Evolutionary conservation across 345 rosid species (phyloP).

Genomic region (Gossypium sturtianum): DNA sequence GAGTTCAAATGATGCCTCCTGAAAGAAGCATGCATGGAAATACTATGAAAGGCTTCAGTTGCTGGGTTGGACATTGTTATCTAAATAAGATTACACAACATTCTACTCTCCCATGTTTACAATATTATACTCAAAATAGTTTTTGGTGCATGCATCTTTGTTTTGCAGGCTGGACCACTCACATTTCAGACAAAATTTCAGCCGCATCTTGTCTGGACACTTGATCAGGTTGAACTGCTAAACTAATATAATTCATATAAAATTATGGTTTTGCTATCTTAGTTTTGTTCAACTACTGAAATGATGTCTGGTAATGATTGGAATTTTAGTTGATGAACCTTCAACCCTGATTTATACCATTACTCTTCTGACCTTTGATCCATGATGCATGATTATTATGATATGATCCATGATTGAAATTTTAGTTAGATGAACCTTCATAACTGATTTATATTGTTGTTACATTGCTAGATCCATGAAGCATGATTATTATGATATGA

Average conservation of each 20-base stretch:
- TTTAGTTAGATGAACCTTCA: background rate
- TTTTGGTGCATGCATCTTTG: conserved; percentile 2
- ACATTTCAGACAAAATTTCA: conserved; percentile 79
- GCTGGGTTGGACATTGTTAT: background rate
- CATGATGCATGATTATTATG: background rate
- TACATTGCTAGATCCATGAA: background rate
- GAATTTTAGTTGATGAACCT: background rate
- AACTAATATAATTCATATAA: background rate
- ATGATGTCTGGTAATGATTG: background rate
- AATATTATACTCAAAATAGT: background rate
- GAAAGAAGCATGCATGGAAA: background rate
- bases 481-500: conserved; percentile 3
- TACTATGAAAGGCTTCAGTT: background rate
- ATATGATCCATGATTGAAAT: background rate
- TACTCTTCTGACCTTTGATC: background rate
- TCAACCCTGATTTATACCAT: background rate
- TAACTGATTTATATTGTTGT: background rate
- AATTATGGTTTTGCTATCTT: background rate
- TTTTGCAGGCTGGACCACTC: conserved; percentile 67
- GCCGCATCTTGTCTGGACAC: conserved; percentile 83
- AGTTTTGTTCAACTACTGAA: background rate
- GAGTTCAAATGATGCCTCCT: background rate
- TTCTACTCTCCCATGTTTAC: background rate
- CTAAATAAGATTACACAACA: background rate
- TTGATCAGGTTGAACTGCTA: conserved; percentile 69